Evolutionary conservation across 2,329 filamentous ascomycete species (phyloP).

Genomic region (Pseudopithomyces chartarum): DNA sequence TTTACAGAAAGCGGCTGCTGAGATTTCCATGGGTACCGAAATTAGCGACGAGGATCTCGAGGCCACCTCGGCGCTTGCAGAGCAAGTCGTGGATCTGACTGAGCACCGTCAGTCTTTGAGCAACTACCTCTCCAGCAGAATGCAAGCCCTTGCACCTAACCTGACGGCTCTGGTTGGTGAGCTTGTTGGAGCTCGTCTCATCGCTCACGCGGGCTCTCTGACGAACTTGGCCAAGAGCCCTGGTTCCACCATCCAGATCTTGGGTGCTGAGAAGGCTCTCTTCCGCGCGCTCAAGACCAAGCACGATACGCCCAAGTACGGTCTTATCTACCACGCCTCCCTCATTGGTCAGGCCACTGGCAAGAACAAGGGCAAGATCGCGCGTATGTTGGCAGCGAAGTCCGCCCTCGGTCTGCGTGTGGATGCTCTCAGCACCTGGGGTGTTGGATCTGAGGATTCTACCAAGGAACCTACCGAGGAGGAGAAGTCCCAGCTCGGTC

Average conservation of each 20-base stretch:
- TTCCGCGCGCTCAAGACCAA: conserved; percentile 99
- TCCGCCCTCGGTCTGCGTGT: conserved; percentile 90
- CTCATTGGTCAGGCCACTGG: conserved; percentile 96
- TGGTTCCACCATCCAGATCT: conserved; percentile 94
- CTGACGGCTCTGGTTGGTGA: conserved; percentile 91
- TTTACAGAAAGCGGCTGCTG: conserved; percentile 77
- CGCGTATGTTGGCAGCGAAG: conserved; percentile 93
- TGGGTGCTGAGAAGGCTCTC: conserved; percentile 97
- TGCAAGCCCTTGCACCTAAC: conserved; percentile 97
- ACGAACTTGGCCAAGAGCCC: conserved; percentile 95
- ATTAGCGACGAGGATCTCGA: conserved; percentile 90
- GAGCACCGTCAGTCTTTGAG: conserved; percentile 81
- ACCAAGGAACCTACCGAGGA: conserved; percentile 75
- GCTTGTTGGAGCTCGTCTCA: conserved; percentile 90
- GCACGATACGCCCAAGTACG: conserved; percentile 98
- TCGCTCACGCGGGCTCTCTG: conserved; percentile 91
- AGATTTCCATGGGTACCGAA: conserved; percentile 98
- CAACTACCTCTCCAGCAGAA: conserved; percentile 86
- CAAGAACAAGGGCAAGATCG: conserved; percentile 99
- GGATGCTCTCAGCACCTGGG: conserved; percentile 83
- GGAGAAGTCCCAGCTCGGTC: conserved; percentile 81
- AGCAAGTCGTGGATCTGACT: conserved; percentile 90
- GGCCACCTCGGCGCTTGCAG: conserved; percentile 88
- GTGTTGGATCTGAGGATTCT: conserved; percentile 59
- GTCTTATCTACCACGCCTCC: conserved; percentile 71